Conservation (phyloP, 805 yeast genomes). For the Teunomyces lycoperdinae region DNA sequence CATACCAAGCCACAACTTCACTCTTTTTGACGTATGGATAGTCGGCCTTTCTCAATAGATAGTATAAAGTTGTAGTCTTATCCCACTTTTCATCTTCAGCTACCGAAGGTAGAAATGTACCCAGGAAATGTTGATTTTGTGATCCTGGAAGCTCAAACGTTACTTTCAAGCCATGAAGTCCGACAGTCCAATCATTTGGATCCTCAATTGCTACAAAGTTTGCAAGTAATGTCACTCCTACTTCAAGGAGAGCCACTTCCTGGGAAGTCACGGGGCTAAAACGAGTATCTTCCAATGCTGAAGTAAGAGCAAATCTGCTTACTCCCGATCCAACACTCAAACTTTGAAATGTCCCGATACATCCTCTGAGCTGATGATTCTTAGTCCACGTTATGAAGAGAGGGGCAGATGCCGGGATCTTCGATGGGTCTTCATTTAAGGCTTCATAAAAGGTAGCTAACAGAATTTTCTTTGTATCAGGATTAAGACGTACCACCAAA, state of each 20-base stretch:
- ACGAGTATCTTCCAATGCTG: slow-evolving; percentile 76
- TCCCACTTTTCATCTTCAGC: slow-evolving; percentile 87
- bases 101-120: slow-evolving; percentile 90
- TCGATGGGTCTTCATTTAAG: slow-evolving; percentile 8
- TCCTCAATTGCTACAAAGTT: slow-evolving; percentile 53
- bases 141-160: slow-evolving; percentile 31
- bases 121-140: slow-evolving; percentile 45
- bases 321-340: slow-evolving; percentile 57
- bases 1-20: slow-evolving; percentile 20
- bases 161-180: slow-evolving; percentile 76
- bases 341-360: slow-evolving; percentile 84
- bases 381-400: slow-evolving; percentile 88
- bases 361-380: slow-evolving; percentile 63
- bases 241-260: slow-evolving; percentile 58
- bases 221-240: slow-evolving; percentile 61
- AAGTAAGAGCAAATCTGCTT: slow-evolving; percentile 52
- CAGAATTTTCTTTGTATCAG: slow-evolving; percentile 10
- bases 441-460: slow-evolving; percentile 13
- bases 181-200: slow-evolving; percentile 74
- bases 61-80: slow-evolving; percentile 63
- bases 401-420: slow-evolving; percentile 43
- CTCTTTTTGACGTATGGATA: slow-evolving; percentile 2
- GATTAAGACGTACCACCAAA: slow-evolving; percentile 19
- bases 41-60: slow-evolving; percentile 76
- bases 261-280: slow-evolving; percentile 57